A percentile compares a stretch with the other conserved stretches of the same genome.
phyloP scores from a whole-genome alignment of 495 filamentous ascomycete genomes.

The Echria macrotheca region DNA sequence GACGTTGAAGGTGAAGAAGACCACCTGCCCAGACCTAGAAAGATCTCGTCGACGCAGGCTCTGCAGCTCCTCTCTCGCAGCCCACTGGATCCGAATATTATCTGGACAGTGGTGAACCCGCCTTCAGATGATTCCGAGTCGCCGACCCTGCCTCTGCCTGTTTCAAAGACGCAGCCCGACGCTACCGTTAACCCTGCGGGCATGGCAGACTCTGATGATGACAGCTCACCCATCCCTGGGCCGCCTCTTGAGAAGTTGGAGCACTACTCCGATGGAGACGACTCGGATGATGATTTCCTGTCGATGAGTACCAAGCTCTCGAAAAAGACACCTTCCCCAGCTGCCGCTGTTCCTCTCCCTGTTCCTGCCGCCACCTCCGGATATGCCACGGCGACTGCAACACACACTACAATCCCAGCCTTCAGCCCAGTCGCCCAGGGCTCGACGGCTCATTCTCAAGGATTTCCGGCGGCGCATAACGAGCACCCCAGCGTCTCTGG shows the following conservation, averaged over 20 bases:
- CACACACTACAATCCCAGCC: background rate
- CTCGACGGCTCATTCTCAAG: too few relatives aligned
- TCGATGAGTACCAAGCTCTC: slow-evolving; percentile 25
- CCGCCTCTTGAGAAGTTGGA: slow-evolving; percentile 18
- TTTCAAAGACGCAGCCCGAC: slow-evolving; percentile 17
- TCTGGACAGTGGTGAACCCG: slow-evolving; percentile 38
- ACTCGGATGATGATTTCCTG: slow-evolving; percentile 29
- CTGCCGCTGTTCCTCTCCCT: slow-evolving; percentile 11
- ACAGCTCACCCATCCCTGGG: slow-evolving; percentile 4
- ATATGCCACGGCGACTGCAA: background rate
- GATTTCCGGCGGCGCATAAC: too few relatives aligned
- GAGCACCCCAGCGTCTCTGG: too few relatives aligned
- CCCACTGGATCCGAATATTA: slow-evolving; percentile 38
- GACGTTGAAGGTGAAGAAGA: slow-evolving; percentile 37
- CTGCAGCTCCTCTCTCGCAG: slow-evolving; percentile 38
- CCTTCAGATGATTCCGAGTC: slow-evolving; percentile 12
- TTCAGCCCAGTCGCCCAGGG: background rate
- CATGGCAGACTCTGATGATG: background rate
- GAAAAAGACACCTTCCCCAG: slow-evolving; percentile 15
- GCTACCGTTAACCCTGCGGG: slow-evolving; percentile 12
- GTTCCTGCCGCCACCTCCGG: background rate
- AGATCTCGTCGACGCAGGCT: slow-evolving; percentile 42
- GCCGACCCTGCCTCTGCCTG: background rate
- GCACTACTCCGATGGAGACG: slow-evolving; percentile 26
- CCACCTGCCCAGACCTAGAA: slow-evolving; percentile 35